Evolutionary conservation across 148 eudicot genomes (phyloP).

Genomic region (Rhododendron mucronatum): DNA sequence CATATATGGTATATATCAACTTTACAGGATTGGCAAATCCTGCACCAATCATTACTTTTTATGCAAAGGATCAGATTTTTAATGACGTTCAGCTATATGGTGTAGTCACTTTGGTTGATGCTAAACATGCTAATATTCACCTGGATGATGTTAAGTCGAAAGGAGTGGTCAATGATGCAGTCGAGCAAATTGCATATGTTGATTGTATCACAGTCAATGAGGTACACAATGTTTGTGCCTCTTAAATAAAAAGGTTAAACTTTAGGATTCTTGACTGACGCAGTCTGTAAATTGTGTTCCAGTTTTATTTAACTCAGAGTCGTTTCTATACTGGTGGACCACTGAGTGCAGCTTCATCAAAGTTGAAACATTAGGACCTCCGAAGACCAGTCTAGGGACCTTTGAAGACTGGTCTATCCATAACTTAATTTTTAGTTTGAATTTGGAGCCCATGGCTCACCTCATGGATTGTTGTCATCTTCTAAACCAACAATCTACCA

Average conservation of each 20-base stretch:
- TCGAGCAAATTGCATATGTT: constrained; percentile 80
- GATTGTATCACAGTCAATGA: constrained; percentile 82
- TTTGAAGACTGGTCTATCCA: neutral
- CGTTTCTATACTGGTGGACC: neutral
- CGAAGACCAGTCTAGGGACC: neutral
- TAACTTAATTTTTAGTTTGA: neutral
- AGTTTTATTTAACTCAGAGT: neutral
- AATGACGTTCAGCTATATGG: constrained; percentile 87
- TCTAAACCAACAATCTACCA: neutral
- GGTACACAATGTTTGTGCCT: constrained; percentile 34
- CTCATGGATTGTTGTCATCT: neutral
- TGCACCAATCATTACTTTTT: constrained; percentile 94
- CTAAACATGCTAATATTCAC: constrained; percentile 73
- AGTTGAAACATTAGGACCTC: neutral
- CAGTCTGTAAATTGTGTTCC: neutral
- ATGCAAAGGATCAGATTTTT: constrained; percentile 83
- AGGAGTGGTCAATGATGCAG: constrained; percentile 89
- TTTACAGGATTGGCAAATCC: constrained; percentile 89
- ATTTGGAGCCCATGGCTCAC: neutral
- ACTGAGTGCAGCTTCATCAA: neutral
- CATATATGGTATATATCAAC: neutral
- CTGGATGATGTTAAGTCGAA: constrained; percentile 77
- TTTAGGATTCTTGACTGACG: too few species aligned
- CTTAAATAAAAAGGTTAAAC: too few species aligned
- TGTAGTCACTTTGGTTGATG: constrained; percentile 94